Conservation (phyloP, 1,284 basidiomycete genomes). For the Cryptococcus maquisensis region DNA sequence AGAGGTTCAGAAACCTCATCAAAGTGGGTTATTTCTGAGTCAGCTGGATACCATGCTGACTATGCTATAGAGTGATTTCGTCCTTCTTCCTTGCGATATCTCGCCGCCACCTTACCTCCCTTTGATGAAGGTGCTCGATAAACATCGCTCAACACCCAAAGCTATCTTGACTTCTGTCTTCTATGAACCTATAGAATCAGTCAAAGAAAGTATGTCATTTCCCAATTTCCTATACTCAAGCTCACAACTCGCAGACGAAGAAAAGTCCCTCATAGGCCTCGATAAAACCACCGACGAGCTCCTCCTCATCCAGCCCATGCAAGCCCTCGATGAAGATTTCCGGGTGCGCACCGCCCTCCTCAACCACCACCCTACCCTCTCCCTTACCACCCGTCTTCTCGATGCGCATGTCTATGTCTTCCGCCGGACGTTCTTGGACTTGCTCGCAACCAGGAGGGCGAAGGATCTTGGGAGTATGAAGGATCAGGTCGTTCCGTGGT, state of each 20-base stretch:
- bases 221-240: background rate
- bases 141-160: constrained; percentile 70
- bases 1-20: constrained; percentile 41
- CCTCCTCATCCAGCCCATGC: constrained; percentile 62
- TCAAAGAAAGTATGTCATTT: constrained; percentile 43
- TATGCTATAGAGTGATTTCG: constrained; percentile 63
- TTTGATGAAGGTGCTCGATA: constrained; percentile 68
- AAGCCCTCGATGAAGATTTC: constrained; percentile 61
- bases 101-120: constrained; percentile 69
- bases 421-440: constrained; percentile 67
- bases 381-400: constrained; percentile 65
- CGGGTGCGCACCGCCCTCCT: constrained; percentile 69
- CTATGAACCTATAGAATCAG: constrained; percentile 57
- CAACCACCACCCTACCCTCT: constrained; percentile 60
- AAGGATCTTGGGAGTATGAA: constrained; percentile 68
- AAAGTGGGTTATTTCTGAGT: constrained; percentile 32
- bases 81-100: constrained; percentile 88
- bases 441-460: constrained; percentile 59
- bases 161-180: constrained; percentile 73
- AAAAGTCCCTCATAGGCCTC: constrained; percentile 40
- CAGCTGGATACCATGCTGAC: background rate
- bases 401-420: constrained; percentile 91
- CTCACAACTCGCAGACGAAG: constrained; percentile 29
- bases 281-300: constrained; percentile 58
- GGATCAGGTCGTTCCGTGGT: constrained; percentile 84